Evolutionary conservation across 345 rosid genomes (phyloP).

Genomic region (Durio zibethinus): DNA sequence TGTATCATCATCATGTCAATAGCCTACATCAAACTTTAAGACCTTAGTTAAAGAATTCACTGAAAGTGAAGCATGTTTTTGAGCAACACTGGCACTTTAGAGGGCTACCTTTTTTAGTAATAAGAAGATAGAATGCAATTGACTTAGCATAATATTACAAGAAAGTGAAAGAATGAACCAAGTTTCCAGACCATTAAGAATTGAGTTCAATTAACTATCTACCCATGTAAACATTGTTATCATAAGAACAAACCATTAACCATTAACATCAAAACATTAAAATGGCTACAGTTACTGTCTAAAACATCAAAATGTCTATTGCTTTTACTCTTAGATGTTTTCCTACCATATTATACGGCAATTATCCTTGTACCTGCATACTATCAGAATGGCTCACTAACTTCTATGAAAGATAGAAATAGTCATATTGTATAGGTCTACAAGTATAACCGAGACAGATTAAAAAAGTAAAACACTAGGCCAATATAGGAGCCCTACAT

Average conservation of each 20-base stretch:
- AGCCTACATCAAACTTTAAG: slow-evolving; percentile 37
- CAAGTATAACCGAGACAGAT: not conserved
- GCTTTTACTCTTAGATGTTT: not conserved
- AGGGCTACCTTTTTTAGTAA: not conserved
- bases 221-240: not conserved
- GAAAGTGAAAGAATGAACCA: not conserved
- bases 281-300: not conserved
- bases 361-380: not conserved
- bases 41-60: slow-evolving; percentile 9
- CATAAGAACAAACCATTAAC: not conserved
- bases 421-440: not conserved
- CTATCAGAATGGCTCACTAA: not conserved
- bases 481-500: not conserved
- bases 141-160: not conserved
- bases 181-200: not conserved
- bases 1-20: slow-evolving; percentile 62
- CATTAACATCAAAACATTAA: not conserved
- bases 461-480: not conserved
- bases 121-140: not conserved
- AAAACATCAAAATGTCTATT: not conserved
- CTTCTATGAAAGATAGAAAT: not conserved
- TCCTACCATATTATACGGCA: not conserved
- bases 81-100: not conserved
- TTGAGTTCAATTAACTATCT: not conserved
- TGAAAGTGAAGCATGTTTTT: not conserved